These are phyloP conservation scores for Saccharomyces hybrid DNA, from an alignment of 1,139 yeast genomes.

Conservation along the genomic window DNA sequence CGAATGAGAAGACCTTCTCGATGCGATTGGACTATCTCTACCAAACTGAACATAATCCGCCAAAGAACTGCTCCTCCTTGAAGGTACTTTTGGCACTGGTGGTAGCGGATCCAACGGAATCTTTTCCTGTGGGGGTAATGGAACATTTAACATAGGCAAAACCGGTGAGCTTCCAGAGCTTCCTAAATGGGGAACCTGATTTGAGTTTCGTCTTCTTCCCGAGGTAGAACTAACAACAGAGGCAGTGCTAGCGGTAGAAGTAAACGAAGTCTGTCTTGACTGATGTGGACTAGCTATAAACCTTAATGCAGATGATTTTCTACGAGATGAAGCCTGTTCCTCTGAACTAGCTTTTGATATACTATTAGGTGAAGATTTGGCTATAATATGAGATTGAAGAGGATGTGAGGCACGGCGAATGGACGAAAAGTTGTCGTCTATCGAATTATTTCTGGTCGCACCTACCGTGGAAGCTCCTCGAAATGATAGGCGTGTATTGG, in stretches of 20 bases:
- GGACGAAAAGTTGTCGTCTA: conserved; percentile 1
- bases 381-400: not conserved
- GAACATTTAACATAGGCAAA: conserved; percentile 22
- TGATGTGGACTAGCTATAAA: conserved; percentile 1
- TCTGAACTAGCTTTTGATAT: not conserved
- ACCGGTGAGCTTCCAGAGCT: not conserved
- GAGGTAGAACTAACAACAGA: conserved; percentile 29
- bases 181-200: conserved; percentile 5
- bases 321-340: not conserved
- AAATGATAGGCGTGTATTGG: conserved; percentile 4
- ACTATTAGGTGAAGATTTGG: not conserved
- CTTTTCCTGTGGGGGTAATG: conserved; percentile 43
- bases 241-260: conserved; percentile 28
- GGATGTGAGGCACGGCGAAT: conserved; percentile 10
- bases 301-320: not conserved
- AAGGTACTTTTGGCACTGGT: conserved; percentile 7
- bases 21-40: conserved; percentile 23
- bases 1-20: conserved; percentile 11
- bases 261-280: conserved; percentile 18
- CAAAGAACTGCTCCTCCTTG: conserved; percentile 12
- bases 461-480: conserved; percentile 11
- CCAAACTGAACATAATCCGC: conserved; percentile 13
- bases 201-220: conserved; percentile 13
- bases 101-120: conserved; percentile 22
- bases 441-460: conserved; percentile 4